phyloP scores from a whole-genome alignment of 2,329 filamentous ascomycete genomes.

The Monosporascus sp. region DNA sequence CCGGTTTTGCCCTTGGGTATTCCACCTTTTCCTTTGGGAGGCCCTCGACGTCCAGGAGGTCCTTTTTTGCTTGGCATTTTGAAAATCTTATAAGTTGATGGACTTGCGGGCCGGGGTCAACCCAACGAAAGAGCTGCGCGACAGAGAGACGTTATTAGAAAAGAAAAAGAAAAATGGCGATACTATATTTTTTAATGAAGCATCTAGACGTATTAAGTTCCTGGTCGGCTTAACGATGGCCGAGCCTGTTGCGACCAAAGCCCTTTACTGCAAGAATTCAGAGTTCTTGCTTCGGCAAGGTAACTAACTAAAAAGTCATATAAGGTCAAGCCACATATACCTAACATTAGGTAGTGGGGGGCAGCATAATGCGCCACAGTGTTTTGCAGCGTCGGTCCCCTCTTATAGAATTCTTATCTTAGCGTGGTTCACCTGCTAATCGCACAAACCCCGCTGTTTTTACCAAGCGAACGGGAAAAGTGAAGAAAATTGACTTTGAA shows the following conservation, averaged over 20 bases:
- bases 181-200: too few species aligned
- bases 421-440: conserved; percentile 6
- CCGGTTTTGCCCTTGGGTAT: neutral
- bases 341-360: neutral
- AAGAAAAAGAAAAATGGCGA: neutral
- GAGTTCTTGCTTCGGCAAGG: too few species aligned
- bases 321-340: neutral
- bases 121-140: neutral
- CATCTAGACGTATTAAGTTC: too few species aligned
- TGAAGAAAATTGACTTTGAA: neutral
- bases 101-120: neutral
- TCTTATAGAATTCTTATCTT: conserved; percentile 9
- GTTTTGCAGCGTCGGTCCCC: neutral
- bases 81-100: neutral
- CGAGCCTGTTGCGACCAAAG: too few species aligned
- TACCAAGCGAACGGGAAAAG: neutral
- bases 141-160: neutral
- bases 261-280: too few species aligned
- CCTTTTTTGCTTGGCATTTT: conserved; percentile 1
- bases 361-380: neutral
- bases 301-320: neutral
- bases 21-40: neutral
- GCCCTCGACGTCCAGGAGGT: neutral
- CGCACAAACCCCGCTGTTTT: conserved; percentile 1
- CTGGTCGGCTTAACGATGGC: too few species aligned